phyloP scores from a whole-genome alignment of 441 rosid genomes.

The Arabidopsis lyrata region DNA sequence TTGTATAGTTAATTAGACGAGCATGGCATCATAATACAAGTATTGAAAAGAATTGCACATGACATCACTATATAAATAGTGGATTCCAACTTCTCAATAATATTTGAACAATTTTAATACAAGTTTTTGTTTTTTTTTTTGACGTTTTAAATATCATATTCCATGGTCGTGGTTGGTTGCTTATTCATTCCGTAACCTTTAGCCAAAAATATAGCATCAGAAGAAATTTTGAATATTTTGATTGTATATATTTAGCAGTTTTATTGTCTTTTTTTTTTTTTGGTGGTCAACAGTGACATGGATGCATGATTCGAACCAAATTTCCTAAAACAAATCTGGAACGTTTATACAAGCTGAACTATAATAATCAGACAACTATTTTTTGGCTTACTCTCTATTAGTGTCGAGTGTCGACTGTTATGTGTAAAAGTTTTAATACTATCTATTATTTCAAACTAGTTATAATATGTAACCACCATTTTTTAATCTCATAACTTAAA shows the following conservation, averaged over 20 bases:
- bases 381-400: too few species aligned
- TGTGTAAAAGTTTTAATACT: too few species aligned
- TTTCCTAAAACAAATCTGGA: background rate
- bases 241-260: background rate
- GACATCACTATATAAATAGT: slow-evolving; percentile 19
- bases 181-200: slow-evolving; percentile 31
- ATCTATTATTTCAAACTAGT: too few species aligned
- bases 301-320: background rate
- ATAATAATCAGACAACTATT: too few species aligned
- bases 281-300: background rate
- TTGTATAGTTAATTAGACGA: background rate
- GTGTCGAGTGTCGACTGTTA: too few species aligned
- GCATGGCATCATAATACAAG: slow-evolving; percentile 1
- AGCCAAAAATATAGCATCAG: slow-evolving; percentile 17
- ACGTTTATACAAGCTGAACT: too few species aligned
- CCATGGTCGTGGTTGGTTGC: slow-evolving; percentile 30
- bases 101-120: background rate
- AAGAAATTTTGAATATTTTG: background rate
- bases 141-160: background rate
- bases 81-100: slow-evolving; percentile 8
- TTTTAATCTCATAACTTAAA: too few species aligned
- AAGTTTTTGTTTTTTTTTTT: background rate
- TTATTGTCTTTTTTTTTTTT: background rate
- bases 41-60: slow-evolving; percentile 2
- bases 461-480: too few species aligned